A percentile compares a stretch with the other conserved stretches of the same genome.
Conservation (phyloP, 73 alveolate species). For the Diophrys sp. region DNA sequence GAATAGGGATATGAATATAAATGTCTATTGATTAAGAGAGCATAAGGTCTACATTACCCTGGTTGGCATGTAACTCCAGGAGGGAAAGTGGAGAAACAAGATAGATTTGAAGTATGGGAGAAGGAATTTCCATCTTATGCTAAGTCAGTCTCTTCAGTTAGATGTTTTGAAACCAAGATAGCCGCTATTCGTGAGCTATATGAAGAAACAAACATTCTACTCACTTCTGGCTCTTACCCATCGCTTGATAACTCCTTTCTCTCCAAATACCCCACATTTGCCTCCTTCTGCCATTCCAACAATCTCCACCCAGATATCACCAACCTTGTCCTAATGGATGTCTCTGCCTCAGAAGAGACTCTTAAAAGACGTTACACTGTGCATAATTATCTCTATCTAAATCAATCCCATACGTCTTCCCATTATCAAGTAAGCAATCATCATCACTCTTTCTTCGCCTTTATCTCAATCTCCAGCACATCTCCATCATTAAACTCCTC, state of each 20-base stretch:
- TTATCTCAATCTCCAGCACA: too few species aligned
- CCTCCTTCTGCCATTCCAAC: too few species aligned
- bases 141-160: too few species aligned
- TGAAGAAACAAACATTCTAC: slow-evolving; percentile 6
- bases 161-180: background rate
- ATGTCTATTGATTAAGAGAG: background rate
- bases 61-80: slow-evolving; percentile 2
- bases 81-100: background rate
- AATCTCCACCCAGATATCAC: too few species aligned
- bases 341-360: background rate
- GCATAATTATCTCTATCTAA: too few species aligned
- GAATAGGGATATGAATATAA: background rate
- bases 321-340: background rate
- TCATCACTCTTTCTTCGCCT: too few species aligned
- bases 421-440: too few species aligned
- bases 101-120: background rate
- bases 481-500: too few species aligned
- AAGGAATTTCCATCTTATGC: background rate
- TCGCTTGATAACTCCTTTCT: too few species aligned
- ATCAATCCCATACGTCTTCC: too few species aligned
- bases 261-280: too few species aligned
- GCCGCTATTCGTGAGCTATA: slow-evolving; percentile 10
- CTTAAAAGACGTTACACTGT: background rate
- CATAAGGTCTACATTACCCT: background rate
- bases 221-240: too few species aligned